These are phyloP conservation scores for Ogataea zsoltii DNA, from an alignment of 805 yeast species.

Conservation along the genomic window DNA sequence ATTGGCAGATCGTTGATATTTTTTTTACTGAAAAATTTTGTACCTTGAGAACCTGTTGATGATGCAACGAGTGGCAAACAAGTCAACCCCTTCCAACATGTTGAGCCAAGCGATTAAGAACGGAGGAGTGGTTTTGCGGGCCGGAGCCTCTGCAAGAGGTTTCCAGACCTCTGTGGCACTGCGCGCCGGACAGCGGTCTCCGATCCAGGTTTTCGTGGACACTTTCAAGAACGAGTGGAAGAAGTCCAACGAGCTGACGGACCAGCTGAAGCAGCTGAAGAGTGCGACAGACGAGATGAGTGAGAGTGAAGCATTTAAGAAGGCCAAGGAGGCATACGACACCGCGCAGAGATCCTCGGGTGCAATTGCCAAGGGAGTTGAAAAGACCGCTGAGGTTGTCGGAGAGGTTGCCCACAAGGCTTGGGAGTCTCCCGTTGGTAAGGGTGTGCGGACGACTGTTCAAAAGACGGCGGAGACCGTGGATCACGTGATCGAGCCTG, in stretches of 20 bases:
- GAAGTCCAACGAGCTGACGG: conserved; percentile 85
- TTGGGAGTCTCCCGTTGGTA: conserved; percentile 95
- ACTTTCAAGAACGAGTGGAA: conserved; percentile 91
- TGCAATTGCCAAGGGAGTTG: conserved; percentile 64
- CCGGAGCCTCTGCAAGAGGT: conserved; percentile 14
- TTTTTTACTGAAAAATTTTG: conserved; percentile 1
- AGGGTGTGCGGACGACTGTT: conserved; percentile 85
- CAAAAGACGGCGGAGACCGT: conserved; percentile 77
- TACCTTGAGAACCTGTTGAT: neutral
- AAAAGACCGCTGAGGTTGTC: conserved; percentile 90
- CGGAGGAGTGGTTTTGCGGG: conserved; percentile 1
- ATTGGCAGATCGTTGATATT: neutral
- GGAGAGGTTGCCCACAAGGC: conserved; percentile 88
- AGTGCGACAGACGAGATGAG: conserved; percentile 95
- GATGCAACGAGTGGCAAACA: neutral
- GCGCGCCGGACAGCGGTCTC: conserved; percentile 54
- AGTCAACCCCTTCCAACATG: neutral
- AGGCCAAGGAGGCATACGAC: conserved; percentile 90
- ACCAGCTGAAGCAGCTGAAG: conserved; percentile 89
- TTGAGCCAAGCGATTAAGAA: conserved; percentile 9
- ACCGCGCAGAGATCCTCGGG: conserved; percentile 74
- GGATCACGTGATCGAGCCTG: conserved; percentile 90
- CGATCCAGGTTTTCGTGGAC: conserved; percentile 88
- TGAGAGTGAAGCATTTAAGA: conserved; percentile 89
- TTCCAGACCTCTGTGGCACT: conserved; percentile 15